Evolutionary conservation across 1,139 yeast genomes (phyloP).

Genomic region (Zygosaccharomyces pseudobailii): DNA sequence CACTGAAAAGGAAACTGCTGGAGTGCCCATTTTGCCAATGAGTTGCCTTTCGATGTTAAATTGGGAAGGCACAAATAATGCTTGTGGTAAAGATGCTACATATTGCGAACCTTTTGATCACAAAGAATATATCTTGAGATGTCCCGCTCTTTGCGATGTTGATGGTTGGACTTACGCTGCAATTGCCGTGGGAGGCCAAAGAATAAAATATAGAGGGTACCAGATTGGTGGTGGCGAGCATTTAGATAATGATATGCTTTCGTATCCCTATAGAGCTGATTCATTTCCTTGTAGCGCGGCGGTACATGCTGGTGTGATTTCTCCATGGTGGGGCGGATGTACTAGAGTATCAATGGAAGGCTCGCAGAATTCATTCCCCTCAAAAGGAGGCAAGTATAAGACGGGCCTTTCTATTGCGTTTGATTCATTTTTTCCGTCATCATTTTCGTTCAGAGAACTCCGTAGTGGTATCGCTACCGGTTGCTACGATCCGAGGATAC

Average conservation of each 20-base stretch:
- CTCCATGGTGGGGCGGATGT: conserved; percentile 78
- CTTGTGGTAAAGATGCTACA: conserved; percentile 69
- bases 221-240: conserved; percentile 64
- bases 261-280: conserved; percentile 77
- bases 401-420: conserved; percentile 56
- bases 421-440: conserved; percentile 68
- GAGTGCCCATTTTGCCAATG: conserved; percentile 33
- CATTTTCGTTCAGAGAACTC: conserved; percentile 52
- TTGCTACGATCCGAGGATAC: conserved; percentile 63
- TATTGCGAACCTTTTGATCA: conserved; percentile 47
- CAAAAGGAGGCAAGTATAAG: conserved; percentile 44
- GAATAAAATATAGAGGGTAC: conserved; percentile 66
- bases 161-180: conserved; percentile 74
- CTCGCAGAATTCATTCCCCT: conserved; percentile 44
- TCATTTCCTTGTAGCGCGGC: conserved; percentile 90
- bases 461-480: conserved; percentile 37
- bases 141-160: conserved; percentile 85
- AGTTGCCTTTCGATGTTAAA: conserved; percentile 45
- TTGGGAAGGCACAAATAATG: conserved; percentile 73
- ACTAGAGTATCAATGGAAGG: conserved; percentile 61
- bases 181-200: conserved; percentile 66
- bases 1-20: conserved; percentile 17
- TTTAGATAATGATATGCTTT: conserved; percentile 28
- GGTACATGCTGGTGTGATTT: conserved; percentile 73
- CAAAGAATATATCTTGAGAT: conserved; percentile 56